These are phyloP conservation scores for Infundibulicybe gibba DNA, from an alignment of 768 basidiomycete genomes.

Conservation along the genomic window DNA sequence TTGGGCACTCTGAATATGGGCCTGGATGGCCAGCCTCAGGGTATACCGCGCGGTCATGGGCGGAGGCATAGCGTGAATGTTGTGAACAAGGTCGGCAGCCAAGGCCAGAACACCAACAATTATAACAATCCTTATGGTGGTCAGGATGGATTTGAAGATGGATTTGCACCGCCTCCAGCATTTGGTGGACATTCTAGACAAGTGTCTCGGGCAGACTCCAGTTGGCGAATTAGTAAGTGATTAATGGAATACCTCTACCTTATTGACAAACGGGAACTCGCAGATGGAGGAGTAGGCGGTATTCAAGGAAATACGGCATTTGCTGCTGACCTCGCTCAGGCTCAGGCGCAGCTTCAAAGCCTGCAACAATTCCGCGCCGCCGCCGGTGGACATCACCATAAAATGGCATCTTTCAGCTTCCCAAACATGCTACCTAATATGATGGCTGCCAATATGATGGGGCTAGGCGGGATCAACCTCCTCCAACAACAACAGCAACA, in stretches of 20 bases:
- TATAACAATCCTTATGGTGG: slow-evolving; percentile 40
- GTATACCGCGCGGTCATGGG: slow-evolving; percentile 80
- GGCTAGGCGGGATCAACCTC: slow-evolving; percentile 77
- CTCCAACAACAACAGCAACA: slow-evolving; percentile 93
- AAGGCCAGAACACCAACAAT: slow-evolving; percentile 45
- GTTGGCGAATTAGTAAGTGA: slow-evolving; percentile 85
- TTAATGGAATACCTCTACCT: background rate
- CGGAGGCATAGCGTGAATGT: slow-evolving; percentile 91
- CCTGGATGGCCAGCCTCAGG: slow-evolving; percentile 61
- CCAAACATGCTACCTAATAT: slow-evolving; percentile 98
- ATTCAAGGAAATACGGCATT: slow-evolving; percentile 61
- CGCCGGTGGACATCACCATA: slow-evolving; percentile 90
- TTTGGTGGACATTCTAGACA: slow-evolving; percentile 74
- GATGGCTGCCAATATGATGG: slow-evolving; percentile 98
- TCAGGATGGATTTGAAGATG: slow-evolving; percentile 78
- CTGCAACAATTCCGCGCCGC: slow-evolving; percentile 96
- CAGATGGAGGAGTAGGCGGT: slow-evolving; percentile 76
- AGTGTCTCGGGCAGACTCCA: slow-evolving; percentile 72
- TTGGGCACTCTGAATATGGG: slow-evolving; percentile 49
- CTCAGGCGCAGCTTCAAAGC: slow-evolving; percentile 94
- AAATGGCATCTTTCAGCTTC: slow-evolving; percentile 97
- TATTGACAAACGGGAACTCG: slow-evolving; percentile 7
- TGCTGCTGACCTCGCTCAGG: slow-evolving; percentile 88
- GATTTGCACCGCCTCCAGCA: slow-evolving; percentile 50
- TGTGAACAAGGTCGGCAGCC: slow-evolving; percentile 65